These are phyloP conservation scores for Suillus subluteus DNA, from an alignment of 768 basidiomycete species.

Conservation along the genomic window DNA sequence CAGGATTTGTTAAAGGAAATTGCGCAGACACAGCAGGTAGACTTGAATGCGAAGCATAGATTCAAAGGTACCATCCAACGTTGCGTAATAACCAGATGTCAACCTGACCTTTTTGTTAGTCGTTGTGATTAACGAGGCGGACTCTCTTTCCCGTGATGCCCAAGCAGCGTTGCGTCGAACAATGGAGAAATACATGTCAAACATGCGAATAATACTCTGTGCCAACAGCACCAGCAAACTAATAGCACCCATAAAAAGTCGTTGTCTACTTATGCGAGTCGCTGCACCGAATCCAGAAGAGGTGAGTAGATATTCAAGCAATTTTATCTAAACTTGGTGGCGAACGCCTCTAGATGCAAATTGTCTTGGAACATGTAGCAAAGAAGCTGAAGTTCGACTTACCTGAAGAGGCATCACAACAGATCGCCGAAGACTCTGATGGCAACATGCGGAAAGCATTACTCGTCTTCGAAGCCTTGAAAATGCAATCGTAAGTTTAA, in stretches of 20 bases:
- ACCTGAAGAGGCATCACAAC: constrained; percentile 73
- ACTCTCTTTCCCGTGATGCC: constrained; percentile 92
- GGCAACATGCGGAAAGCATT: constrained; percentile 96
- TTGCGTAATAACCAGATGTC: constrained; percentile 4
- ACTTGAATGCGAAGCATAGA: constrained; percentile 90
- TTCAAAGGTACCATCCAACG: constrained; percentile 79
- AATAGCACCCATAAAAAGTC: constrained; percentile 95
- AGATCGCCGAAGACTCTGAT: constrained; percentile 78
- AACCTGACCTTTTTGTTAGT: constrained; percentile 48
- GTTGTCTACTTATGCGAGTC: constrained; percentile 92
- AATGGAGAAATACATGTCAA: constrained; percentile 99
- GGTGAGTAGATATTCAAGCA: constrained; percentile 46
- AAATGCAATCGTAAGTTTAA: constrained; percentile 87
- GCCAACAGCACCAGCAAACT: constrained; percentile 94
- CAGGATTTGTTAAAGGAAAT: constrained; percentile 98
- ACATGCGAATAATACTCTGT: constrained; percentile 95
- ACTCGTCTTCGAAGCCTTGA: constrained; percentile 91
- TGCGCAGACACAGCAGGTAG: constrained; percentile 98
- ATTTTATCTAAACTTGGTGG: constrained; percentile 10
- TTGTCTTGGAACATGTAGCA: constrained; percentile 79
- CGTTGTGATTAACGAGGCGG: constrained; percentile 98
- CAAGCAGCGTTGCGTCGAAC: constrained; percentile 96
- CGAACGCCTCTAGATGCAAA: constrained; percentile 64
- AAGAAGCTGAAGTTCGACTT: constrained; percentile 78
- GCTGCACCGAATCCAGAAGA: constrained; percentile 82